Evolutionary conservation across 1,284 basidiomycete genomes (phyloP).

Genomic region (Hemileia vastatrix): DNA sequence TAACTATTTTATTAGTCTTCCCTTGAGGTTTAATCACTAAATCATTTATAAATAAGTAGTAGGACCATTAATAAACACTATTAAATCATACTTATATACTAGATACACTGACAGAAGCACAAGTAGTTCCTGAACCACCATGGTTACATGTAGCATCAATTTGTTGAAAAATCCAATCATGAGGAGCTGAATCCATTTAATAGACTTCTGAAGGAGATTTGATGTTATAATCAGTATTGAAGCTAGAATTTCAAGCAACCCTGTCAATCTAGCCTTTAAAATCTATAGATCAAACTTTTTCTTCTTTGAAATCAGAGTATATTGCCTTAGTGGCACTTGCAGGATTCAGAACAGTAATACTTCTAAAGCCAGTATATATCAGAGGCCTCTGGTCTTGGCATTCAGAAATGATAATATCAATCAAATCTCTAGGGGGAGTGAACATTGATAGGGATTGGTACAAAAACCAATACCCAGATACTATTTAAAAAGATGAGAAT

Average conservation of each 20-base stretch:
- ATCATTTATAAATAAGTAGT: too few species aligned
- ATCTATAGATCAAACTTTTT: conserved; percentile 37
- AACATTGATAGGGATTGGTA: conserved; percentile 75
- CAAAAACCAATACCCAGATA: conserved; percentile 82
- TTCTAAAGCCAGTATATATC: conserved; percentile 95
- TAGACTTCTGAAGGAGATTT: conserved; percentile 26
- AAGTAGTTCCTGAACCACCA: conserved; percentile 38
- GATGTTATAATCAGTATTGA: conserved; percentile 17
- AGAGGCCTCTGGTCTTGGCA: conserved; percentile 69
- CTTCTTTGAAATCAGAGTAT: conserved; percentile 30
- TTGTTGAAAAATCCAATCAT: conserved; percentile 38
- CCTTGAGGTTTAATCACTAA: too few species aligned
- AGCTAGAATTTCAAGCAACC: conserved; percentile 11
- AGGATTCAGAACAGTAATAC: conserved; percentile 23
- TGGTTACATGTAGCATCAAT: conserved; percentile 39
- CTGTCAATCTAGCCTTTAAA: conserved; percentile 40
- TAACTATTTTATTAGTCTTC: too few species aligned
- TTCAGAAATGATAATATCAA: conserved; percentile 71
- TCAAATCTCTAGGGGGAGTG: conserved; percentile 67
- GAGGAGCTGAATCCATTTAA: conserved; percentile 36
- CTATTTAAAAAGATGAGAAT: conserved; percentile 1
- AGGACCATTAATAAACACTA: too few species aligned
- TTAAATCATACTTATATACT: too few species aligned
- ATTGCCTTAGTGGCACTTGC: conserved; percentile 13
- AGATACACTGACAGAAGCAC: too few species aligned